These are phyloP conservation scores for Aspergillus fumigatiaffinis DNA, from an alignment of 2,329 filamentous ascomycete genomes.

Conservation along the genomic window DNA sequence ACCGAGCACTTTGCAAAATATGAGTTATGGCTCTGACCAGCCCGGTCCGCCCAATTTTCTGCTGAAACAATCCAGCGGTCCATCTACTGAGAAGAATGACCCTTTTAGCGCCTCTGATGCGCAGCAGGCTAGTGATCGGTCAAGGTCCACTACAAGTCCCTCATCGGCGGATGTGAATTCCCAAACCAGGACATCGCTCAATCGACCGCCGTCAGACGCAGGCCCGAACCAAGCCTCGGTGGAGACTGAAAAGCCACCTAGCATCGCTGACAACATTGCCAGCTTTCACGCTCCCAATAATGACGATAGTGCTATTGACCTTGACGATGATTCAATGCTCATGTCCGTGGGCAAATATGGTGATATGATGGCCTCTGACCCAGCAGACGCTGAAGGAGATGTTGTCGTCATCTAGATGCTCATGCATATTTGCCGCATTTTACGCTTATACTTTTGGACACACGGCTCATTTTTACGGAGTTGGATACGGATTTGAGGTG, in stretches of 20 bases:
- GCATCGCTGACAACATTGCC: slow-evolving; percentile 42
- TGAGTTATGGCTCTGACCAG: slow-evolving; percentile 21
- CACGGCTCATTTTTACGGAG: slow-evolving; percentile 24
- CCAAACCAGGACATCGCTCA: slow-evolving; percentile 13
- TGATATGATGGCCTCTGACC: slow-evolving; percentile 44
- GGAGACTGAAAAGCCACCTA: slow-evolving; percentile 42
- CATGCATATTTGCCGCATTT: slow-evolving; percentile 10
- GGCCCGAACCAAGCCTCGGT: slow-evolving; percentile 18
- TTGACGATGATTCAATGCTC: slow-evolving; percentile 47
- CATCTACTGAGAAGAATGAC: slow-evolving; percentile 11
- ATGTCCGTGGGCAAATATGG: slow-evolving; percentile 43
- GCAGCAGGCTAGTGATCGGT: slow-evolving; percentile 9
- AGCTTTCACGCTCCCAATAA: slow-evolving; percentile 39
- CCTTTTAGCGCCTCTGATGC: slow-evolving; percentile 16
- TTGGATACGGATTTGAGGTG: slow-evolving; percentile 26
- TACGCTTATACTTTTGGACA: slow-evolving; percentile 14
- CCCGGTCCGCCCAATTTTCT: slow-evolving; percentile 17
- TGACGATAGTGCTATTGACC: slow-evolving; percentile 73
- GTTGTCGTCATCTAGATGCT: slow-evolving; percentile 41
- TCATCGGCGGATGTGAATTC: slow-evolving; percentile 13
- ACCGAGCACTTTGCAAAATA: slow-evolving; percentile 31
- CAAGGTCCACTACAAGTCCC: slow-evolving; percentile 17
- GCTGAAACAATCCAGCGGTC: slow-evolving; percentile 17
- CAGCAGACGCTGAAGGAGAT: slow-evolving; percentile 43
- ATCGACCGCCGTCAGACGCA: slow-evolving; percentile 12